Evolutionary conservation across 2,329 filamentous ascomycete genomes (phyloP).

Genomic region (Diatrype stigma): DNA sequence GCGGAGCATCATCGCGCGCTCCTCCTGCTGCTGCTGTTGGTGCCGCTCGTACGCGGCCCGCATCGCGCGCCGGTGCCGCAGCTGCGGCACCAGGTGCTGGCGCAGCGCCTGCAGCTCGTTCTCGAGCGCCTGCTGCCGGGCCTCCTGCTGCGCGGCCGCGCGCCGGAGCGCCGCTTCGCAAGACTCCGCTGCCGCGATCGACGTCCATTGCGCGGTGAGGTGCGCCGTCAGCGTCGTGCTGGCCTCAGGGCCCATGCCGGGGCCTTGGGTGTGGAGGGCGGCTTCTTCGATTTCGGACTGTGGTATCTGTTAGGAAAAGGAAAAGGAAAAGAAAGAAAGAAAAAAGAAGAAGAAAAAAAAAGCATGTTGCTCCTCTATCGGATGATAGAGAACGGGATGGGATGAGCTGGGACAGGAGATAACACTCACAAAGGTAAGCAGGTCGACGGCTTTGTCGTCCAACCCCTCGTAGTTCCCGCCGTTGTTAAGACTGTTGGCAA

Average conservation of each 20-base stretch:
- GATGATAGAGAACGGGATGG: too few relatives aligned
- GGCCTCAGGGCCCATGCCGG: constrained; percentile 1
- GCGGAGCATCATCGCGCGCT: constrained; percentile 3
- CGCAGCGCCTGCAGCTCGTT: neutral
- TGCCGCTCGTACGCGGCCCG: neutral
- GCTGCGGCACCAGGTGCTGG: neutral
- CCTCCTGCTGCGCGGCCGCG: neutral
- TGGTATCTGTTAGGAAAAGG: neutral
- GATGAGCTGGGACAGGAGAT: neutral
- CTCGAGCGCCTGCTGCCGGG: neutral
- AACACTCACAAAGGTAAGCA: too few relatives aligned
- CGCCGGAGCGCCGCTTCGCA: neutral
- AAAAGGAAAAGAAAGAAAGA: neutral
- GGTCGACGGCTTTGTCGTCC: too few relatives aligned
- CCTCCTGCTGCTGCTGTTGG: too few relatives aligned
- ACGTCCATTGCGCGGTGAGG: constrained; percentile 8
- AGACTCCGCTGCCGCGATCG: constrained; percentile 3
- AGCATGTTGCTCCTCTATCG: too few relatives aligned
- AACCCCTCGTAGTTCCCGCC: too few relatives aligned
- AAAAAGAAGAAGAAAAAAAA: too few relatives aligned
- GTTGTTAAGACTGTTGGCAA: too few relatives aligned
- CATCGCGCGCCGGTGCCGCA: neutral
- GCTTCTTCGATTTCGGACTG: constrained; percentile 16
- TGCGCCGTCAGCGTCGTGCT: neutral
- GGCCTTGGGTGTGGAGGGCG: neutral